phyloP scores from a whole-genome alignment of 371 early-diverging fungal genomes.

The Phascolomyces articulosus region DNA sequence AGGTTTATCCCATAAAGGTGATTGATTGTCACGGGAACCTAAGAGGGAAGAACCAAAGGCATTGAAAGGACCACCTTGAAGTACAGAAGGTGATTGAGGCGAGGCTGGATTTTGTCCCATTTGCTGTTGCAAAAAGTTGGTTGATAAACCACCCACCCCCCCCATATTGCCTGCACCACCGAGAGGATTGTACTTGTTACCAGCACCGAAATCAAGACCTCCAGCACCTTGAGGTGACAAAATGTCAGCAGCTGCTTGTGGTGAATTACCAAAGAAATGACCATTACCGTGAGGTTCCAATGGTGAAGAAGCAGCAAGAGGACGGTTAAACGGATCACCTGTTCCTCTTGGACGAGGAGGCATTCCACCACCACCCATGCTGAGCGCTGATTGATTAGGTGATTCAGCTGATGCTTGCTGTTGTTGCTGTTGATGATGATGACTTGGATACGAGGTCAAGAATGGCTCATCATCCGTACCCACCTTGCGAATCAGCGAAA shows the following conservation, averaged over 20 bases:
- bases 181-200: constrained; percentile 37
- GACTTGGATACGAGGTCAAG: constrained; percentile 41
- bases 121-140: constrained; percentile 25
- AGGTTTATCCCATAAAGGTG: constrained; percentile 34
- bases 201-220: constrained; percentile 14
- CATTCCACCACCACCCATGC: constrained; percentile 15
- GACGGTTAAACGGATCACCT: constrained; percentile 31
- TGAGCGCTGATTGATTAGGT: constrained; percentile 3
- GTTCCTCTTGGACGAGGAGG: constrained; percentile 16
- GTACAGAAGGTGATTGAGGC: constrained; percentile 27
- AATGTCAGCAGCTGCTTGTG: constrained; percentile 7
- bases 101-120: constrained; percentile 20
- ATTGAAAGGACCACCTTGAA: constrained; percentile 21
- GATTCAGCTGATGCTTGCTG: constrained; percentile 8
- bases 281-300: constrained; percentile 25
- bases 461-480: constrained; percentile 71
- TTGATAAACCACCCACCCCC: constrained; percentile 10
- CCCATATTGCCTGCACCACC: constrained; percentile 18
- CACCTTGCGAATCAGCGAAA: constrained; percentile 59
- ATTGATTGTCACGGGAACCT: constrained; percentile 26
- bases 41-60: constrained; percentile 29
- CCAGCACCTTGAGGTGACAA: constrained; percentile 15
- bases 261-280: constrained; percentile 16
- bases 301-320: constrained; percentile 15
- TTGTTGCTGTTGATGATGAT: constrained; percentile 1